Evolutionary conservation across 2,329 filamentous ascomycete species (phyloP).

Genomic region (Mycosphaerelloides madeirae): DNA sequence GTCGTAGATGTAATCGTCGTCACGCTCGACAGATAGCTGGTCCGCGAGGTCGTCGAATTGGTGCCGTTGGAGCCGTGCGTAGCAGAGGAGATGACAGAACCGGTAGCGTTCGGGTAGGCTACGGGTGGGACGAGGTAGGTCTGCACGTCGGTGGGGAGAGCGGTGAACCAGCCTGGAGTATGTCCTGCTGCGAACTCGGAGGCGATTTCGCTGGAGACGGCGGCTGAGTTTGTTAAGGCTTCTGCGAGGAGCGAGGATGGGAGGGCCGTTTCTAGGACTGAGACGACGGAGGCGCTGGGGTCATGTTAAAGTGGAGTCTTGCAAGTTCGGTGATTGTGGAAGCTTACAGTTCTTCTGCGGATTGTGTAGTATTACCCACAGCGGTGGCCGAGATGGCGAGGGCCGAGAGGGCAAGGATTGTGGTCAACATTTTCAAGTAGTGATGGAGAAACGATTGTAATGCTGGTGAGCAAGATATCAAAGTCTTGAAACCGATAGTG

Average conservation of each 20-base stretch:
- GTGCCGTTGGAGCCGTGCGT: constrained; percentile 3
- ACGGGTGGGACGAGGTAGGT: constrained; percentile 35
- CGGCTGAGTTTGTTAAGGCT: constrained; percentile 40
- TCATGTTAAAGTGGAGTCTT: not conserved
- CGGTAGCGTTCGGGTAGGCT: constrained; percentile 19
- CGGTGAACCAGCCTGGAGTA: constrained; percentile 43
- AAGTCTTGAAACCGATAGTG: too few species aligned
- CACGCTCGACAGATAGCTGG: not conserved
- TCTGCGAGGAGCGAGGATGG: constrained; percentile 38
- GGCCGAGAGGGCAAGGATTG: constrained; percentile 22
- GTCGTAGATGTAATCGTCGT: constrained; percentile 5
- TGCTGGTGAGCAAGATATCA: too few species aligned
- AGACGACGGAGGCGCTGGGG: constrained; percentile 35
- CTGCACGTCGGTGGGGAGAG: constrained; percentile 43
- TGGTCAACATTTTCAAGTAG: constrained; percentile 24
- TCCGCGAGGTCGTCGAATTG: constrained; percentile 3
- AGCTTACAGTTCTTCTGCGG: constrained; percentile 9
- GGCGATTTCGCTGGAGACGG: constrained; percentile 39
- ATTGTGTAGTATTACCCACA: constrained; percentile 13
- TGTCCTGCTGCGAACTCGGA: constrained; percentile 41
- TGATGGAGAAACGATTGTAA: too few species aligned
- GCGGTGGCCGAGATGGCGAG: constrained; percentile 18
- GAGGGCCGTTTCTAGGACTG: constrained; percentile 43
- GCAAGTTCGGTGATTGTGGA: constrained; percentile 19
- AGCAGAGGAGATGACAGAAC: constrained; percentile 8